Evolutionary conservation across 2,329 filamentous ascomycete species (phyloP).

Genomic region (Colletotrichum eremochloae): DNA sequence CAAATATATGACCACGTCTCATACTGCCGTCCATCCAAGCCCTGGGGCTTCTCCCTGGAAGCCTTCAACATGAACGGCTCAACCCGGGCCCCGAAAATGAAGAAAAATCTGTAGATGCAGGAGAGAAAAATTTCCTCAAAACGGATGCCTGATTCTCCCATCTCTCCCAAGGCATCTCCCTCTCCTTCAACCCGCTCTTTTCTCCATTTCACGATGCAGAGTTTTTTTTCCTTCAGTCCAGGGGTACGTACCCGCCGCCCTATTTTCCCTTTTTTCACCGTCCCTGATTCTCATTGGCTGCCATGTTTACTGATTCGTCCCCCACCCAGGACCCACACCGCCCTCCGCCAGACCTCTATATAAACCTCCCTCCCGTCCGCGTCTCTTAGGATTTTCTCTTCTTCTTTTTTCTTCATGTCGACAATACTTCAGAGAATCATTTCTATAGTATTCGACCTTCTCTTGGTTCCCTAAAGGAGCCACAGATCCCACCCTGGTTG

Average conservation of each 20-base stretch:
- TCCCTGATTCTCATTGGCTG: constrained; percentile 26
- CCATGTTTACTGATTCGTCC: constrained; percentile 24
- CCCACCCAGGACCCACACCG: constrained; percentile 9
- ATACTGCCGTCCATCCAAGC: background rate
- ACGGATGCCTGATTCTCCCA: constrained; percentile 8
- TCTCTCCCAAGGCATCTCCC: constrained; percentile 6
- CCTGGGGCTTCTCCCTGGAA: background rate
- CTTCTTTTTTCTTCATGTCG: constrained; percentile 40
- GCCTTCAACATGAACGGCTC: background rate
- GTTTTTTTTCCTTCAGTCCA: background rate
- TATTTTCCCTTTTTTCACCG: background rate
- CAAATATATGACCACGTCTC: background rate
- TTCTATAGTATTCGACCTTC: constrained; percentile 97
- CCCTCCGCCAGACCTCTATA: background rate
- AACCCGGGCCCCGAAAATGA: background rate
- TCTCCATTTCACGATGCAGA: constrained; percentile 16
- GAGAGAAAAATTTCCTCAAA: background rate
- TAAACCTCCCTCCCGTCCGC: constrained; percentile 7
- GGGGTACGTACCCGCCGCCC: constrained; percentile 16
- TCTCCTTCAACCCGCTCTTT: background rate
- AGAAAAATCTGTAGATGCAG: background rate
- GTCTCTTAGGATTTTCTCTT: constrained; percentile 28
- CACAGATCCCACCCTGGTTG: constrained; percentile 96
- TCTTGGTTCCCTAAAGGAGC: constrained; percentile 94
- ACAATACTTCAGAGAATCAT: constrained; percentile 77